Evolutionary conservation across 2,329 filamentous ascomycete genomes (phyloP).

Genomic region (Ceratocystis cacaofunesta): DNA sequence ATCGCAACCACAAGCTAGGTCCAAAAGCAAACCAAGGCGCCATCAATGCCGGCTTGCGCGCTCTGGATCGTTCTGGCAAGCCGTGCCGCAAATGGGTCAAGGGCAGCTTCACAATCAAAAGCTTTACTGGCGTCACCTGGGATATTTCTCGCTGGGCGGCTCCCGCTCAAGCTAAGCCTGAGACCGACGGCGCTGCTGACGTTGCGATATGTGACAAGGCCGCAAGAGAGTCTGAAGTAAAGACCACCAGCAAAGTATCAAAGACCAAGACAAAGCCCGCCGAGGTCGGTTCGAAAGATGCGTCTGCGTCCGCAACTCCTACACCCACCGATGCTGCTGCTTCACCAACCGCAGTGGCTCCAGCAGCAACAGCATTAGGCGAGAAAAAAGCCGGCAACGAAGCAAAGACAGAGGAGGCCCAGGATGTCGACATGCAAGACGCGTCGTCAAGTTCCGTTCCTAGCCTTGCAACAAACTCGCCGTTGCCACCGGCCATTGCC

Average conservation of each 20-base stretch:
- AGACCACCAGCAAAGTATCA: neutral
- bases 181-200: slow-evolving; percentile 32
- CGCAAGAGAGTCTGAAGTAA: neutral
- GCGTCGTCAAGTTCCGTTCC: slow-evolving; percentile 33
- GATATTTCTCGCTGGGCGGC: slow-evolving; percentile 70
- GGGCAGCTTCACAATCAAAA: slow-evolving; percentile 72
- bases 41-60: slow-evolving; percentile 90
- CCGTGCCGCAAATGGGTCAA: slow-evolving; percentile 86
- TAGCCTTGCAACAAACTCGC: slow-evolving; percentile 38
- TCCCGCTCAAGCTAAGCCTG: slow-evolving; percentile 40
- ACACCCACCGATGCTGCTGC: neutral
- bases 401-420: slow-evolving; percentile 41
- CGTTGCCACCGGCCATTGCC: slow-evolving; percentile 33
- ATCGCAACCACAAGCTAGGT: slow-evolving; percentile 63
- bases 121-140: slow-evolving; percentile 80
- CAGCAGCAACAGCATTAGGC: neutral
- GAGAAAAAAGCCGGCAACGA: slow-evolving; percentile 45
- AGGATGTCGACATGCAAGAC: slow-evolving; percentile 37
- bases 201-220: slow-evolving; percentile 25
- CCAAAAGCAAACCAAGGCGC: slow-evolving; percentile 94
- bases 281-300: slow-evolving; percentile 29
- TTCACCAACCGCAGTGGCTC: neutral
- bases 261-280: neutral
- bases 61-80: slow-evolving; percentile 80
- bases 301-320: neutral